Evolutionary conservation across 257 asterid genomes (phyloP), one percentile per base, ranked within the genome.

Genomic region (Solanum ossicruentum): DNA sequence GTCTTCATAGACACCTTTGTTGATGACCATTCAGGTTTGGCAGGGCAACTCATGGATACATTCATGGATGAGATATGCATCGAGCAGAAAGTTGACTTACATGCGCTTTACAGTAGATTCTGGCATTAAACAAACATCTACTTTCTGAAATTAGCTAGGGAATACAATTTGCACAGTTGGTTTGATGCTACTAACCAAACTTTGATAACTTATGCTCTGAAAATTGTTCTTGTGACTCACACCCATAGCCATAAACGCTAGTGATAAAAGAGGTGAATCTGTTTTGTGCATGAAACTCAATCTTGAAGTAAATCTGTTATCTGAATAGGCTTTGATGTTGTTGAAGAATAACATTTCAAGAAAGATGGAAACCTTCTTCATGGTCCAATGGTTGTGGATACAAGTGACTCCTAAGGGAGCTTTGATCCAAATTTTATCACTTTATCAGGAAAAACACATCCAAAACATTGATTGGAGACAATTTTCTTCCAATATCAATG

Each of bases 51-150:
- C 17, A 84, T 93, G 2, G 93, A 95, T 58, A 85, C 96, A 1
- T 95, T 95, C 87, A 86, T 88, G 10, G 94, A 95, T 61, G 88
- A 89, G 71, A 85, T 95, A 23, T 91, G 91, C 36, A 70, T 84
- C 78, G 91, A 91, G 89, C 86, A 89, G 77, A 84, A 92, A 83
- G 89, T 88, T 17, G 87, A 91, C 20, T 91, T 89, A 12, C 86
- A 88, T 83, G 94, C 93, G 47, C 91, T 95, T 85, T 95, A 96
- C 91, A 89, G 84, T 87, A 95, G 91, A 91, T 90, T 95, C 41
- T 95, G 98, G 98, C 98, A 95, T 83, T 95, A 85, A 85, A 65
- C 16, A 32, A 55, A 28, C 83, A 78, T 26, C 66, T 6, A 43
- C 67, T 52, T 55, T 47, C 54, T 6, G 67, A 10, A 32, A 55